Evolutionary conservation across 2,329 filamentous ascomycete genomes (phyloP), one percentile per base, ranked within the genome.

Genomic region (Colletotrichum sansevieriae): DNA sequence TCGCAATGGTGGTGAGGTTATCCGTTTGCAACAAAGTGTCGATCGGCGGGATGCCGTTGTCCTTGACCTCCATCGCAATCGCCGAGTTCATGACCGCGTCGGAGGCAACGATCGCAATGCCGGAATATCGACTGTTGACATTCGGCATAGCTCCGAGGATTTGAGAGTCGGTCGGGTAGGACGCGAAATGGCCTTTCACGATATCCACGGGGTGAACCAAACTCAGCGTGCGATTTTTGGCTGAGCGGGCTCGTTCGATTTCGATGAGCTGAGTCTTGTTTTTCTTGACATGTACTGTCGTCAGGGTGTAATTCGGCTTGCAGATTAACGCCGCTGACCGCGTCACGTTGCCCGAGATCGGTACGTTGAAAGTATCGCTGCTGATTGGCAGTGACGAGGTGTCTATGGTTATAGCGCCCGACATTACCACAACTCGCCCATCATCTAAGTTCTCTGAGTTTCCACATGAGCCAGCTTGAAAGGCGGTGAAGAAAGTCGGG

Each of bases 61-160:
- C 71, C 22, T 72, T 73, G 56, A 70, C 70, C 12, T 73, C 72
- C 65, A 77, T 71, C 3, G 74, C 73, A 37, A 81, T 68, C 1
- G 77, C 77, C 12, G 78, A 75, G 41, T 75, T 76, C 74, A 81
- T 77, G 18, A 75, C 72, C 39, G 76, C 63, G 33, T 81, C 78
- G 3, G 75, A 72, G 13, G 76, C 75, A 11, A 81, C 62, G n/a
- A 76, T 58, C 0, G 72, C 70, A 2, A 74, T 63, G 0, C 60
- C 63, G 3, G 71, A 57, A 47, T 78, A 78, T 10, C 75, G 61
- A 13, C 63, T 65, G 46, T 57, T 63, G 5, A 65, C 61, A 2
- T 39, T 56, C 2, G 61, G 68, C 22, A 71, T 65, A 11, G 63
- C 68, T 3, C 29, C 57, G 6, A 65, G 52, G 2, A 63, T 60